These are phyloP conservation scores for Pichia norvegensis DNA, from an alignment of 1,139 yeast genomes.

Conservation along the genomic window DNA sequence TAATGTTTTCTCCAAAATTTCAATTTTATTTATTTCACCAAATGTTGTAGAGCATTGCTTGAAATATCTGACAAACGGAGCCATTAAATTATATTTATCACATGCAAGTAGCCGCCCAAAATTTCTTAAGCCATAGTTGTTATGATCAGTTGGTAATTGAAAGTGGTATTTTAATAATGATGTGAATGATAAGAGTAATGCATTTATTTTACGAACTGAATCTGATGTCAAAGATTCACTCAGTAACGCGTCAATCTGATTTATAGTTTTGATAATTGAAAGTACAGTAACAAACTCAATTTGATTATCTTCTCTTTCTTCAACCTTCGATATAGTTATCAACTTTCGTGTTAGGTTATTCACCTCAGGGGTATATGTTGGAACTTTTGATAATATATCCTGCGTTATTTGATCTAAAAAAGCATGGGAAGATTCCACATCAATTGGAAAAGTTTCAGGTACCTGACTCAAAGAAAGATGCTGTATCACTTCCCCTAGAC, in stretches of 20 bases:
- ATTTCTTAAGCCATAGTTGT: slow-evolving; percentile 22
- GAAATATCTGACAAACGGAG: slow-evolving; percentile 16
- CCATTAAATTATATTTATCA: slow-evolving; percentile 11
- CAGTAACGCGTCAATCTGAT: slow-evolving; percentile 14
- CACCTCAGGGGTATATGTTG: not conserved
- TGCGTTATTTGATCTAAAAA: not conserved
- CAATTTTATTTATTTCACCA: slow-evolving; percentile 16
- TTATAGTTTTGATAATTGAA: slow-evolving; percentile 17
- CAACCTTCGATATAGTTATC: not conserved
- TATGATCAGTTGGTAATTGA: slow-evolving; percentile 20
- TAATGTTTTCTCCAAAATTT: slow-evolving; percentile 18
- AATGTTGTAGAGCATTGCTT: slow-evolving; percentile 10
- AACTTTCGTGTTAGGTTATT: not conserved
- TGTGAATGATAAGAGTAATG: slow-evolving; percentile 14
- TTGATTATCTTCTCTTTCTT: slow-evolving; percentile 15
- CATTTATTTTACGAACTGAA: slow-evolving; percentile 11
- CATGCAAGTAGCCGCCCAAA: slow-evolving; percentile 20
- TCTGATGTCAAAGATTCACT: slow-evolving; percentile 9
- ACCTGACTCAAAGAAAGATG: not conserved
- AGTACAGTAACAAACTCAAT: slow-evolving; percentile 22
- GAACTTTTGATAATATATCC: slow-evolving; percentile 1
- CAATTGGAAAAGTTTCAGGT: not conserved
- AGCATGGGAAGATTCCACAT: not conserved
- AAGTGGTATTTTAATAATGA: slow-evolving; percentile 24
- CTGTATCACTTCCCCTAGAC: not conserved